Conservation (phyloP, 2,329 filamentous ascomycete genomes). For the Coleophoma crateriformis region DNA sequence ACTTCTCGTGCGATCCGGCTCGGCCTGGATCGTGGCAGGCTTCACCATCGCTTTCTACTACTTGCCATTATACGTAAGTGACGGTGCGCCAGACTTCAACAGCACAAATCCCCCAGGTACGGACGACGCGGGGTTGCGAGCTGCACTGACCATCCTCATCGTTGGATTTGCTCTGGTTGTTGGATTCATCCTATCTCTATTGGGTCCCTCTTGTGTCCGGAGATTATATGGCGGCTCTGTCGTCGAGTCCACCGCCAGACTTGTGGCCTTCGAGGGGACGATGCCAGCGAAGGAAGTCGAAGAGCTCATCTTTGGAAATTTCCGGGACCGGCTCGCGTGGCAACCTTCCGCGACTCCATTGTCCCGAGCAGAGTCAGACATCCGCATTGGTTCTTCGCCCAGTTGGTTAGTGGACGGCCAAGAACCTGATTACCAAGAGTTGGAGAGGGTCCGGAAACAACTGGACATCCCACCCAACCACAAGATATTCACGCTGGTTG, state of each 20-base stretch:
- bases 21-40: background rate
- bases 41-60: background rate
- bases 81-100: conserved; percentile 4
- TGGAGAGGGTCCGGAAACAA: background rate
- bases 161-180: background rate
- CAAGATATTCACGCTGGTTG: conserved; percentile 24
- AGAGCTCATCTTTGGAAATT: background rate
- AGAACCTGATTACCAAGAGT: background rate
- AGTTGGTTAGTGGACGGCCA: background rate
- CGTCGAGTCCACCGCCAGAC: background rate
- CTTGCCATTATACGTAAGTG: background rate
- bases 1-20: background rate
- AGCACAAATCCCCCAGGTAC: background rate
- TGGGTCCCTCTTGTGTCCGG: background rate
- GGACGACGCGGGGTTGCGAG: background rate
- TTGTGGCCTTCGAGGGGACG: background rate
- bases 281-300: background rate
- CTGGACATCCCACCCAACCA: conserved; percentile 3
- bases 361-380: background rate
- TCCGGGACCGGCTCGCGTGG: background rate
- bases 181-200: background rate
- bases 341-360: background rate
- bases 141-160: background rate
- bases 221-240: background rate
- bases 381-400: background rate